Percentiles rank a stretch among this genome's conserved stretches.
phyloP scores from a whole-genome alignment of 306 rosid species.

The Cicer pinnatifidum region DNA sequence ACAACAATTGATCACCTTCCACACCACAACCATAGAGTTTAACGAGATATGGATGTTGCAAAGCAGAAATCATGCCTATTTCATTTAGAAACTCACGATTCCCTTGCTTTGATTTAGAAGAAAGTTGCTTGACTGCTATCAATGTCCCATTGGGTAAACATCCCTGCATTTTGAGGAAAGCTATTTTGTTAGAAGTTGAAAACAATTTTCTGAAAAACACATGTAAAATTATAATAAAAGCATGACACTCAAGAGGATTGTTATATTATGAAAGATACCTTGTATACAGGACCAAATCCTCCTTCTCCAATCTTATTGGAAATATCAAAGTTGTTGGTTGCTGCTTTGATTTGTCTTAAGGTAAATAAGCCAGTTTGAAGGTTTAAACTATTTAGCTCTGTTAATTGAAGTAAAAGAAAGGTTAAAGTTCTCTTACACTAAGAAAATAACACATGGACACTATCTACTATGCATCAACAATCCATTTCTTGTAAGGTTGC shows the following conservation, averaged over 20 bases:
- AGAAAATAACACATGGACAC: neutral
- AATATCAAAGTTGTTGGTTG: conserved; percentile 61
- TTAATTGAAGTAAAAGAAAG: conserved; percentile 22
- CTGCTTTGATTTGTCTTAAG: conserved; percentile 59
- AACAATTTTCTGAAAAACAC: neutral
- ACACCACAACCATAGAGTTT: conserved; percentile 46
- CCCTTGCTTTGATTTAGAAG: conserved; percentile 76
- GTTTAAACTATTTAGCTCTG: conserved; percentile 56
- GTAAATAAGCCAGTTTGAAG: conserved; percentile 51
- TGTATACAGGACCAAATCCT: conserved; percentile 73
- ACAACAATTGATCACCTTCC: conserved; percentile 53
- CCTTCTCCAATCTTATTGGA: conserved; percentile 76
- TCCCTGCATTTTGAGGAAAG: conserved; percentile 40
- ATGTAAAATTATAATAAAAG: neutral
- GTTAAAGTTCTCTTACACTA: neutral
- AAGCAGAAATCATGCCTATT: conserved; percentile 75
- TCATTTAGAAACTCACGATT: conserved; percentile 74
- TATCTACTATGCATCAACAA: neutral
- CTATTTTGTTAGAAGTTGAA: neutral
- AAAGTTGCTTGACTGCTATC: conserved; percentile 74
- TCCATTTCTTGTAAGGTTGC: neutral
- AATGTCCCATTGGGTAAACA: conserved; percentile 54
- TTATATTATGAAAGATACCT: conserved; percentile 46
- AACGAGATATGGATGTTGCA: conserved; percentile 58
- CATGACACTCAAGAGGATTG: neutral